Base-by-base conservation (phyloP, 257 asterid genomes). In the Nicotiana attenuata region DNA sequence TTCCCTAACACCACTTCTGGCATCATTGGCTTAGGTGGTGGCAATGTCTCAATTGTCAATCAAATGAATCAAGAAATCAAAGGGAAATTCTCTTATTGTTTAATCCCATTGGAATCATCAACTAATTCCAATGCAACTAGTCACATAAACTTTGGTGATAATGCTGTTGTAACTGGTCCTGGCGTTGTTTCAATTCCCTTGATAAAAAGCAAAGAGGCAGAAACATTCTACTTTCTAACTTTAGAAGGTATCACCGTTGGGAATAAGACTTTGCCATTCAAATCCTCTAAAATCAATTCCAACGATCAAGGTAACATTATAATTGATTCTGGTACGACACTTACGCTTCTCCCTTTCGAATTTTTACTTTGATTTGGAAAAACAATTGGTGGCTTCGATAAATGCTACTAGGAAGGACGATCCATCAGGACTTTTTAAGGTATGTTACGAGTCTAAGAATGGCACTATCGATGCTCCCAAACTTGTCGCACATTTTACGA, bases 21-120 rank as follows among this genome's bases (percentile, higher is more conserved):
- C 0, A 83, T 90, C 3, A 82, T 87, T 1, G 91, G 91, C 13
- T 82, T 90, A 29, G 89, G 91, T 16, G 80, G 81, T 29, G 88
- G 89, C 24, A 31, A 80, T 15, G 14, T 19, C 35, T 90, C 89
- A 0, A 82, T 90, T 16, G n/a, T 88, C 7, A 75, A 47, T 3
- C 91, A 88, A 56, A 10, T 90, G 26, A 69, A 84, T 16, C 4
- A 83, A 6, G 24, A 57, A 1, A 57, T 77, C 26, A 52, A 26
- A 6, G 85, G 87, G 5, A 88, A 60, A 24, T 90, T 88, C 73
- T 85, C 93, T 0, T 82, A 85, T 47, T 90, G 91, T 76, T 80
- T 88, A 78, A 87, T 84, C 17, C 78, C 90, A 3, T 1, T 22
- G 0, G 77, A n/a, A 17, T 33, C 28, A 69, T 4, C 1, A 10